Evolutionary conservation across 345 rosid species (phyloP).

Genomic region (Sonneratia alba): DNA sequence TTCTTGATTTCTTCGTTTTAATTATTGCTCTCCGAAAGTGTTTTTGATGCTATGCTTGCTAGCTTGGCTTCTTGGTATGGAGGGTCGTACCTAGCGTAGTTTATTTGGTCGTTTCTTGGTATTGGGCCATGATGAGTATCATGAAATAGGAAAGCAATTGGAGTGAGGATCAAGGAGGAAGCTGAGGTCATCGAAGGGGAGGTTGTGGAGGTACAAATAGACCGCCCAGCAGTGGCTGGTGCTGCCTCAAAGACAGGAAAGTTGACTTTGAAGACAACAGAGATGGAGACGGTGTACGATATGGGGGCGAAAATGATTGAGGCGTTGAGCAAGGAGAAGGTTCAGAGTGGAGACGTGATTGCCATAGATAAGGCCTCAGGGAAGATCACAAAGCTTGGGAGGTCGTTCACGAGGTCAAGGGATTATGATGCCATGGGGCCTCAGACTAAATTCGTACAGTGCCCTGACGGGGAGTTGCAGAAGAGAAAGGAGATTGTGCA

Average conservation of each 20-base stretch:
- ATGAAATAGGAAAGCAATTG: constrained; percentile 51
- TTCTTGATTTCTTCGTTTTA: not conserved
- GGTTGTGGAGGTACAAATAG: constrained; percentile 84
- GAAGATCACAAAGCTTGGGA: constrained; percentile 82
- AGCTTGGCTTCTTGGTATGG: not conserved
- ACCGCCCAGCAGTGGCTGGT: constrained; percentile 69
- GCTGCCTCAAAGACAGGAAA: constrained; percentile 85
- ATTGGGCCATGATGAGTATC: not conserved
- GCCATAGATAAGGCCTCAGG: constrained; percentile 87
- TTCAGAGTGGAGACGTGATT: constrained; percentile 90
- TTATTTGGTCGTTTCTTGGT: not conserved
- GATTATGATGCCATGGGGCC: constrained; percentile 98
- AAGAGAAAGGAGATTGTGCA: constrained; percentile 95
- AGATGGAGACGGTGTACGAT: constrained; percentile 90
- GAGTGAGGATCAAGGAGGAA: constrained; percentile 90
- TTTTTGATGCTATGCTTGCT: not conserved
- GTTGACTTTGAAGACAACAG: constrained; percentile 86
- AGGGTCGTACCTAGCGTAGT: not conserved
- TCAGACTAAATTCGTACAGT: constrained; percentile 88
- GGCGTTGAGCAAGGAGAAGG: constrained; percentile 77
- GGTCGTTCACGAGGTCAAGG: constrained; percentile 82
- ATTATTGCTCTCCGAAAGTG: not conserved
- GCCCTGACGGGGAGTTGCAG: constrained; percentile 96
- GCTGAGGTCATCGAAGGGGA: constrained; percentile 85
- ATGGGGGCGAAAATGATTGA: constrained; percentile 92